Conservation (phyloP, 768 basidiomycete species). For the Pholiota microspora region DNA sequence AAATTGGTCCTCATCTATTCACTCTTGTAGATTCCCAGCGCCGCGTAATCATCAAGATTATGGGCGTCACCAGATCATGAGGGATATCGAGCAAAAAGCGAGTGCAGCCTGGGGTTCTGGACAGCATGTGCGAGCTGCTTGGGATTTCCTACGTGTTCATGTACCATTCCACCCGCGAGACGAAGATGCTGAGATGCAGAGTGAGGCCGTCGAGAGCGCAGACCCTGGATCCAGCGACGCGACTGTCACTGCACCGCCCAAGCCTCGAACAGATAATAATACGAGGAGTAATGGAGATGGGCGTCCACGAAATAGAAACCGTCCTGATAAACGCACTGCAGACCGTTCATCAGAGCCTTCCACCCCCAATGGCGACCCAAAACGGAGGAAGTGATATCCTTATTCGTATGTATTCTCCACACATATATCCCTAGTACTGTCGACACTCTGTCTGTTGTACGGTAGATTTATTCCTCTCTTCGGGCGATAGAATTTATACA, state of each 20-base stretch:
- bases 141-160: conserved; percentile 51
- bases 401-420: not conserved
- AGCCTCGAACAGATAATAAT: not conserved
- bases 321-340: not conserved
- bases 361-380: not conserved
- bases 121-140: conserved; percentile 49
- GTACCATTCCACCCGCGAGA: conserved; percentile 28
- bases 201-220: not conserved
- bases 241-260: not conserved
- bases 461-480: not conserved
- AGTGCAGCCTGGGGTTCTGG: conserved; percentile 52
- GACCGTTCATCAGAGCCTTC: not conserved
- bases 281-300: not conserved
- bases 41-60: conserved; percentile 37
- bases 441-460: not conserved
- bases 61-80: conserved; percentile 43
- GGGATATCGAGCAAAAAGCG: conserved; percentile 65
- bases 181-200: not conserved
- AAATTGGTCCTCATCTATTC: not conserved
- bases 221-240: not conserved
- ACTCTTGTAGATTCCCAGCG: conserved; percentile 62
- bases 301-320: not conserved
- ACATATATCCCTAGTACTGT: too few species aligned
- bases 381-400: conserved; percentile 6
- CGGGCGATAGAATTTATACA: not conserved